Evolutionary conservation across 2,329 filamentous ascomycete species (phyloP), one percentile per base, ranked within the genome.

Genomic region (Microsporum audouinii): DNA sequence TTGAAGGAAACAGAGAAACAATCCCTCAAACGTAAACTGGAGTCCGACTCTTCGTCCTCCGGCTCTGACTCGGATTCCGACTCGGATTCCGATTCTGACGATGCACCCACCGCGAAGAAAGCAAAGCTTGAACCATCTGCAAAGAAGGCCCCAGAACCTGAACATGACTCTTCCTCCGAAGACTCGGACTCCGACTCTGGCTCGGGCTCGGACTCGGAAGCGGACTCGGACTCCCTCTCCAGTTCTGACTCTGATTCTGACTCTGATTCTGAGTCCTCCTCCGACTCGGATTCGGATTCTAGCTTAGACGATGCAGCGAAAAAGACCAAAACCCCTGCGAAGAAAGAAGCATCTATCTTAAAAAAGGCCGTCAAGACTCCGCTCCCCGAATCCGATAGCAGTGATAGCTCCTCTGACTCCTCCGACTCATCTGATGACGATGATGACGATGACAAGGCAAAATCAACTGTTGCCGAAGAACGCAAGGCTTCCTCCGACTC

Each of bases 1-100:
- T 63, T 71, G 17, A 62, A 69, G 39, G 63, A 66, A 29, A 36
- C 10, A 23, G 33, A 31, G 43, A 33, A 60, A 29, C 51, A 59
- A 47, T 34, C 60, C 1, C 69, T 81, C 62, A 86, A 87, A 73
- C 80, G 84, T 61, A 86, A 87, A 75, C 82, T 82, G 5, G 72
- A 74, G 57, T 72, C 73, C 7, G 76, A 71, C 65, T 78, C 73
- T 7, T 72, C 71, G 17, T 51, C 49, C 57, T 60, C 51, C 8
- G 39, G 17, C 7, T 59, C 51, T 43, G 51, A 60, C 23, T 63
- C 57, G 3, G 23, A 33, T 43, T 60, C 59, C 14, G 39, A 45
- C 34, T 55, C 59, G 17, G 59, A 57, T 60, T 60, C 59, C 6
- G 43, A 51, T n/a, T 60, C 59, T 0, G 57, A 39, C n/a, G 36